These are phyloP conservation scores for Alternaria angustiovoidea DNA, from an alignment of 2,329 filamentous ascomycete species.

Conservation along the genomic window DNA sequence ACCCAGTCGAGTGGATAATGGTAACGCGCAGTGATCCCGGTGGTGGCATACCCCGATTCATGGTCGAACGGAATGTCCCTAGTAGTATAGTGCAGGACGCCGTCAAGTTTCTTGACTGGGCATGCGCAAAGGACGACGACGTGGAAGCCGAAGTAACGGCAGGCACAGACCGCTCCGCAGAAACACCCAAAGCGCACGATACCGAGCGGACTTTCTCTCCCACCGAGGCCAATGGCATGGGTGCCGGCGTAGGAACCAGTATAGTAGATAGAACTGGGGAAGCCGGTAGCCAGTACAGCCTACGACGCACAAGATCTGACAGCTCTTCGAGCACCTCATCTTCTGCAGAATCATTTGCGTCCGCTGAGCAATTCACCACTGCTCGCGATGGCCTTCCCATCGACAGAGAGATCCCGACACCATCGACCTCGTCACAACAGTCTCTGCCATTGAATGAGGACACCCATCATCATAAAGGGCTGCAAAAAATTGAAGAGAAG, in stretches of 20 bases:
- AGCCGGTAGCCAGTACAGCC: constrained; percentile 3
- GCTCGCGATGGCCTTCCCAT: constrained; percentile 42
- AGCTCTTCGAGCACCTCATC: constrained; percentile 37
- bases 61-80: constrained; percentile 90
- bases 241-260: constrained; percentile 49
- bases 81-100: constrained; percentile 81
- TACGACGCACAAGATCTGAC: constrained; percentile 38
- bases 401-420: constrained; percentile 35
- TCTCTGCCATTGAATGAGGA: constrained; percentile 29
- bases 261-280: constrained; percentile 42
- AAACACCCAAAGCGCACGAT: constrained; percentile 26
- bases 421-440: constrained; percentile 37
- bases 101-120: constrained; percentile 84
- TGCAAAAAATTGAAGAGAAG: constrained; percentile 69
- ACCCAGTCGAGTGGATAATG: constrained; percentile 90
- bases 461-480: constrained; percentile 57
- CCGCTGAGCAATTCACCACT: constrained; percentile 53
- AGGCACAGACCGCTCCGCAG: constrained; percentile 36
- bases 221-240: constrained; percentile 44
- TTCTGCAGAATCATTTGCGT: constrained; percentile 51
- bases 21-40: constrained; percentile 88
- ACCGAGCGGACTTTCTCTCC: constrained; percentile 34
- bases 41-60: constrained; percentile 85
- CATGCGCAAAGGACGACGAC: constrained; percentile 60
- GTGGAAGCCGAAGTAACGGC: constrained; percentile 6